Percentiles rank a stretch among this genome's conserved stretches.
Conservation (phyloP, 1,284 basidiomycete species). For the Microbotryum scabiosae region DNA sequence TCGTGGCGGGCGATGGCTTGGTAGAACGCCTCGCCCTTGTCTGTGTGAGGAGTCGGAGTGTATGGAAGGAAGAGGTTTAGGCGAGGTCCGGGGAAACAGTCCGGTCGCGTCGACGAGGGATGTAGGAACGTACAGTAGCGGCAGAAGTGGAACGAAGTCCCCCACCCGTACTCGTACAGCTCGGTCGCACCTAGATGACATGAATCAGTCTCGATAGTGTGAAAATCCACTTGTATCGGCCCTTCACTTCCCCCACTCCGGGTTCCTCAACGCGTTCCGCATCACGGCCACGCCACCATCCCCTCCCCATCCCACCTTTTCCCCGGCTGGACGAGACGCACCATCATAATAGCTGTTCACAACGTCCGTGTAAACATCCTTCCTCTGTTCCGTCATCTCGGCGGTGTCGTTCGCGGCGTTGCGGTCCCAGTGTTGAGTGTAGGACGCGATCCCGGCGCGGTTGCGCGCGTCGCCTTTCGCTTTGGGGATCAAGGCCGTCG, state of each 20-base stretch:
- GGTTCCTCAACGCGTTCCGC: too few species aligned
- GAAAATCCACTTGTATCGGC: too few species aligned
- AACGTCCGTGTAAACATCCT: conserved; percentile 77
- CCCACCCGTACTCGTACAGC: conserved; percentile 94
- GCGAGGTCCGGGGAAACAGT: too few species aligned
- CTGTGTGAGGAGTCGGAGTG: conserved; percentile 35
- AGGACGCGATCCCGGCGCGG: conserved; percentile 74
- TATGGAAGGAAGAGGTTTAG: too few species aligned
- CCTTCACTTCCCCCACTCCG: too few species aligned
- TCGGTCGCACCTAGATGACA: conserved; percentile 57
- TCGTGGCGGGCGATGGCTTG: conserved; percentile 85
- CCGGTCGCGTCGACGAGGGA: not conserved
- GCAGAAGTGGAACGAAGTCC: conserved; percentile 81
- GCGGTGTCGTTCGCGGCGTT: conserved; percentile 65
- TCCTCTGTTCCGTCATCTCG: conserved; percentile 62
- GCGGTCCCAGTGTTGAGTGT: conserved; percentile 90
- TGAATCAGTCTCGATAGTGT: too few species aligned
- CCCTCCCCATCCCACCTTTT: not conserved
- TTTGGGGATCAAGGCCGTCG: conserved; percentile 9
- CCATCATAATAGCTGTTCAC: conserved; percentile 92
- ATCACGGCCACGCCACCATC: not conserved
- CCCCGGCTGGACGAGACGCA: conserved; percentile 6
- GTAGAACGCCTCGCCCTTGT: conserved; percentile 84
- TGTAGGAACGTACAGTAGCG: conserved; percentile 65
- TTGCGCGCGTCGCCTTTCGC: conserved; percentile 60